Evolutionary conservation across 1,139 yeast species (phyloP).

Genomic region (Fermentozyma sake): DNA sequence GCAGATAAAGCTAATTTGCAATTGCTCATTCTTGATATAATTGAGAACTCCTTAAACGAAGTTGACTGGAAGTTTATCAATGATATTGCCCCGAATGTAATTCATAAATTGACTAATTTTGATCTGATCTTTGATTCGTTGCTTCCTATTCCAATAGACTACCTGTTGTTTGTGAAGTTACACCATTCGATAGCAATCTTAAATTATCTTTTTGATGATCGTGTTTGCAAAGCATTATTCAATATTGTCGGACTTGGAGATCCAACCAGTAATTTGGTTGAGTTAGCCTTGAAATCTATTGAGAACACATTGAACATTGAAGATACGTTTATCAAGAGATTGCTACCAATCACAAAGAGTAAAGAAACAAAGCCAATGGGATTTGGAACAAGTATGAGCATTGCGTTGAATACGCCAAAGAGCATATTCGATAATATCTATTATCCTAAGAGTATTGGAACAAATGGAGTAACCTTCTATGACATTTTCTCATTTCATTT

Average conservation of each 20-base stretch:
- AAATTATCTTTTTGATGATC: constrained; percentile 58
- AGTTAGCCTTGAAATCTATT: constrained; percentile 38
- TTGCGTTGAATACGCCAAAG: constrained; percentile 21
- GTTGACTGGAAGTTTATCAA: constrained; percentile 62
- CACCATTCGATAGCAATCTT: constrained; percentile 70
- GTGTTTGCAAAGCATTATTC: constrained; percentile 53
- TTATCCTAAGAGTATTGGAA: constrained; percentile 50
- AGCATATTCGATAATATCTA: constrained; percentile 49
- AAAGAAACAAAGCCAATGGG: constrained; percentile 12
- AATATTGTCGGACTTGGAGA: constrained; percentile 49
- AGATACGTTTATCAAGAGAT: constrained; percentile 26
- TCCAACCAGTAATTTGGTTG: constrained; percentile 36
- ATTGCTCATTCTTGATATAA: constrained; percentile 45
- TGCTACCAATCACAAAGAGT: constrained; percentile 27
- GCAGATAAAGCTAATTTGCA: constrained; percentile 49
- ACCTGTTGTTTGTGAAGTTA: constrained; percentile 38
- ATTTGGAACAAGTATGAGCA: constrained; percentile 25
- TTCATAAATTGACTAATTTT: constrained; percentile 20
- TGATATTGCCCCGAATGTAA: constrained; percentile 29
- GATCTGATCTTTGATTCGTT: constrained; percentile 43
- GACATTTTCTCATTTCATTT: constrained; percentile 70
- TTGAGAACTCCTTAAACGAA: constrained; percentile 50
- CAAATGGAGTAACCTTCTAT: constrained; percentile 60
- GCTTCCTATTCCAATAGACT: constrained; percentile 21
- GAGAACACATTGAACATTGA: constrained; percentile 52